A percentile compares a stretch with the other conserved stretches of the same genome.
These are phyloP conservation scores for Hyphodiscus hymeniophilus DNA, from an alignment of 495 filamentous ascomycete genomes.

Conservation along the genomic window DNA sequence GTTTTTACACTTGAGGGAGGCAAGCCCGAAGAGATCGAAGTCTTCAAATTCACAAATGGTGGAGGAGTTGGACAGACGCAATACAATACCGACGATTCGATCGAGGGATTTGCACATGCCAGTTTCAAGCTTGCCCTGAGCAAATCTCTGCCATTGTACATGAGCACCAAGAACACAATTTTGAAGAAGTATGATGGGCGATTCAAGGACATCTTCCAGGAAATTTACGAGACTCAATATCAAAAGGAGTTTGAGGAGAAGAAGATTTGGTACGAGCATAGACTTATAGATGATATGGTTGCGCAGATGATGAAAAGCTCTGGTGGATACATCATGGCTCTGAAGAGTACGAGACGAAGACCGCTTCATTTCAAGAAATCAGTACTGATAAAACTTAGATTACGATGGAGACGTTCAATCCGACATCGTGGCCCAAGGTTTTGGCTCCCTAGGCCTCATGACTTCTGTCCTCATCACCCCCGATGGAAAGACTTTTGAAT, in stretches of 20 bases:
- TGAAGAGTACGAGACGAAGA: slow-evolving; percentile 67
- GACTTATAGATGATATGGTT: slow-evolving; percentile 99
- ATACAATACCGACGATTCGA: slow-evolving; percentile 97
- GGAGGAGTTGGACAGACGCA: slow-evolving; percentile 87
- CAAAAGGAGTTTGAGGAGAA: slow-evolving; percentile 80
- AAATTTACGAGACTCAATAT: slow-evolving; percentile 84
- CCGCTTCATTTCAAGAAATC: not conserved
- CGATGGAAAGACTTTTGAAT: slow-evolving; percentile 90
- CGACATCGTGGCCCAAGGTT: slow-evolving; percentile 96
- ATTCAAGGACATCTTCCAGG: slow-evolving; percentile 99
- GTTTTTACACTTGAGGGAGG: slow-evolving; percentile 83
- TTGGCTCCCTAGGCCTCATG: slow-evolving; percentile 97
- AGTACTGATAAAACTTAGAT: slow-evolving; percentile 42
- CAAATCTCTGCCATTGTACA: slow-evolving; percentile 84
- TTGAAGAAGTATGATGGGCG: slow-evolving; percentile 96
- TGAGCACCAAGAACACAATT: slow-evolving; percentile 99
- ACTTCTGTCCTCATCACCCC: slow-evolving; percentile 95
- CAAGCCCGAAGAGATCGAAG: slow-evolving; percentile 76
- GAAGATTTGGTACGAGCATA: slow-evolving; percentile 97
- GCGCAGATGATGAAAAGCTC: slow-evolving; percentile 99
- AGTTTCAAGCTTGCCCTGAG: slow-evolving; percentile 88
- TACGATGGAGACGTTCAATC: slow-evolving; percentile 99
- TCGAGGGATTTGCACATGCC: slow-evolving; percentile 87
- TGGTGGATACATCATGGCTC: slow-evolving; percentile 91
- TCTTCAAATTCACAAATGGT: slow-evolving; percentile 76